phyloP scores from a whole-genome alignment of 495 filamentous ascomycete genomes.

The Immersiella caudata region DNA sequence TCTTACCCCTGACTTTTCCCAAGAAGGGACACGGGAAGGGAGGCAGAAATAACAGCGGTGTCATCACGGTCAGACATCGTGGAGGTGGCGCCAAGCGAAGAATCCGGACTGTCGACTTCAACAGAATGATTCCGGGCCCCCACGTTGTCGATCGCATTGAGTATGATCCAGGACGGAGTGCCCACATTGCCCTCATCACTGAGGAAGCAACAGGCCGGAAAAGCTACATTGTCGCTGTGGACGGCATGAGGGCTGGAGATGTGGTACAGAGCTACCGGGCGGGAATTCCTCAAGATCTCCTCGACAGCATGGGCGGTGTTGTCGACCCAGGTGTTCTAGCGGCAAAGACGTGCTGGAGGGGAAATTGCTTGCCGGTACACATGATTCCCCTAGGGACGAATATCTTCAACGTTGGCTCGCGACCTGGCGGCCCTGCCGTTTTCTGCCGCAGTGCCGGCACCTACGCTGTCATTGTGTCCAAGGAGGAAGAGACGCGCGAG shows the following conservation, averaged over 20 bases:
- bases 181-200: conserved; percentile 87
- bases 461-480: conserved; percentile 81
- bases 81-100: conserved; percentile 90
- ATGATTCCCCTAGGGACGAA: conserved; percentile 91
- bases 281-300: conserved; percentile 81
- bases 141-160: conserved; percentile 93
- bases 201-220: conserved; percentile 66
- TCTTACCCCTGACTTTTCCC: conserved; percentile 78
- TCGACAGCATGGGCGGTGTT: conserved; percentile 86
- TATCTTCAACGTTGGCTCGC: conserved; percentile 88
- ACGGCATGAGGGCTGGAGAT: conserved; percentile 91
- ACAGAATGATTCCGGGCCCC: conserved; percentile 71
- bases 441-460: conserved; percentile 95
- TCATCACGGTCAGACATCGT: conserved; percentile 83
- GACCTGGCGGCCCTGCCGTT: conserved; percentile 70
- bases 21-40: conserved; percentile 91
- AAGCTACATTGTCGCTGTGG: conserved; percentile 89
- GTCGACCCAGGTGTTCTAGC: conserved; percentile 94
- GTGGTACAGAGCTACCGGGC: conserved; percentile 85
- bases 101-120: conserved; percentile 88
- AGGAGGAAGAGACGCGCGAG: conserved; percentile 70
- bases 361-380: conserved; percentile 91
- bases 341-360: conserved; percentile 88
- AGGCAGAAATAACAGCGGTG: conserved; percentile 84
- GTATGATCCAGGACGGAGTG: conserved; percentile 89